Conservation (phyloP, 257 asterid species). For the Osmanthus fragrans region DNA sequence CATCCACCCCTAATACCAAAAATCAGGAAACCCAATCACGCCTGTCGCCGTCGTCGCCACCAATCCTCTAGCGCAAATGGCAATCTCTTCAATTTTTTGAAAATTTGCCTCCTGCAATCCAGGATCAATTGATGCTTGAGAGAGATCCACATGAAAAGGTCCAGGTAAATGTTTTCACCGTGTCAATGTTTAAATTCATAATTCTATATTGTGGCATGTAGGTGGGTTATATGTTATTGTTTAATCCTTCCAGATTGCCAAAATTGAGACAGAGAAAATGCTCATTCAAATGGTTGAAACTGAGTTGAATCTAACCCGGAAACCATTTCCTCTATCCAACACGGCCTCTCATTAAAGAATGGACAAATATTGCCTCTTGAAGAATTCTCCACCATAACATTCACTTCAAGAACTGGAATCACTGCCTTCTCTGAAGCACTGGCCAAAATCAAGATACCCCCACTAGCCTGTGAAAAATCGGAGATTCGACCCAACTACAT, state of each 20-base stretch:
- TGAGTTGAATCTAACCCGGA: conserved; percentile 43
- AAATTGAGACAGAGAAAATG: conserved; percentile 84
- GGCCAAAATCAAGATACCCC: conserved; percentile 22
- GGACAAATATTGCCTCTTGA: conserved; percentile 26
- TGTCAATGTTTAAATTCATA: background rate
- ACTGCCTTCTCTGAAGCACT: conserved; percentile 32
- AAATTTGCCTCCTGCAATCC: conserved; percentile 52
- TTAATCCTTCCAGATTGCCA: conserved; percentile 53
- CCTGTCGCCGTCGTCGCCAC: too few species aligned
- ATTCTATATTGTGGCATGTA: background rate
- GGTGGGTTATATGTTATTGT: background rate
- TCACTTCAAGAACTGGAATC: conserved; percentile 79
- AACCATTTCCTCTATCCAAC: too few species aligned
- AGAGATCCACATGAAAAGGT: conserved; percentile 32
- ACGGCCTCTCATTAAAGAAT: too few species aligned
- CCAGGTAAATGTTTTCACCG: conserved; percentile 37
- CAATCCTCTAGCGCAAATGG: too few species aligned
- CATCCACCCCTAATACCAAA: too few species aligned
- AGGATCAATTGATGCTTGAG: conserved; percentile 71
- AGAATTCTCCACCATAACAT: conserved; percentile 63
- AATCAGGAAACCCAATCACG: too few species aligned
- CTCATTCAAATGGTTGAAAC: conserved; percentile 79
- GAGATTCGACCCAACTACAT: too few species aligned
- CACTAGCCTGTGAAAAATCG: too few species aligned
- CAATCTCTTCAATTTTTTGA: conserved; percentile 61